Percentiles rank a stretch among this genome's conserved stretches.
Evolutionary conservation across 2,329 filamentous ascomycete species (phyloP).

Genomic region (Alternaria triticina): DNA sequence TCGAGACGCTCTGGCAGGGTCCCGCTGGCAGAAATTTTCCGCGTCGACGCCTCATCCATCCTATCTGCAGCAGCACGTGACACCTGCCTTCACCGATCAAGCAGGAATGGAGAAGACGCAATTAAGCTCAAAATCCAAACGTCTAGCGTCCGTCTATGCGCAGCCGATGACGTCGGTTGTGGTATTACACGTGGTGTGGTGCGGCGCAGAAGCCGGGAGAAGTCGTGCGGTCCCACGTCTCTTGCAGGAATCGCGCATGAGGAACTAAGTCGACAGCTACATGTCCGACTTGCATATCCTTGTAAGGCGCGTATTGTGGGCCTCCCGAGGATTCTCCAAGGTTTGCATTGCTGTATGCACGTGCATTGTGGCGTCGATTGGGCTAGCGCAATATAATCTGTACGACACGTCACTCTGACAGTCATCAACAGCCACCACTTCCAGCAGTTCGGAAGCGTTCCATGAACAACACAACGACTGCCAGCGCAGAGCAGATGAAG

Average conservation of each 20-base stretch:
- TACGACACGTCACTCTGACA: constrained; percentile 33
- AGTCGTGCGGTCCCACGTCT: neutral
- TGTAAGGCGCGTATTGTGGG: constrained; percentile 9
- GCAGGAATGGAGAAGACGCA: neutral
- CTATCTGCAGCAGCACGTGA: constrained; percentile 5
- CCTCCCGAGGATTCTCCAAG: constrained; percentile 9
- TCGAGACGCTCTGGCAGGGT: neutral
- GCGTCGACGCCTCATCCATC: neutral
- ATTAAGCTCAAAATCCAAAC: neutral
- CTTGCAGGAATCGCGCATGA: constrained; percentile 6
- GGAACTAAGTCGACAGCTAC: constrained; percentile 2
- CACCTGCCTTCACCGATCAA: constrained; percentile 3
- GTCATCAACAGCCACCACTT: constrained; percentile 26
- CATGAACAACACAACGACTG: constrained; percentile 37
- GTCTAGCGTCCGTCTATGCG: constrained; percentile 10
- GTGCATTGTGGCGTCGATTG: constrained; percentile 13
- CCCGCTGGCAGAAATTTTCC: neutral
- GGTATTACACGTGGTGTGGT: constrained; percentile 3
- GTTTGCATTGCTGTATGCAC: constrained; percentile 10
- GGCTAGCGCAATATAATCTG: constrained; percentile 21
- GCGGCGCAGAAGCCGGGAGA: constrained; percentile 8
- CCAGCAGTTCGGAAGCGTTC: constrained; percentile 19
- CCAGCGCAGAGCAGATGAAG: constrained; percentile 31
- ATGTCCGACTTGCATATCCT: constrained; percentile 5
- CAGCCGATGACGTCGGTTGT: constrained; percentile 3